Percentiles rank a stretch among this genome's conserved stretches.
Evolutionary conservation across 23 red algal genomes (phyloP).

Genomic region (Gracilaria gracilis): DNA sequence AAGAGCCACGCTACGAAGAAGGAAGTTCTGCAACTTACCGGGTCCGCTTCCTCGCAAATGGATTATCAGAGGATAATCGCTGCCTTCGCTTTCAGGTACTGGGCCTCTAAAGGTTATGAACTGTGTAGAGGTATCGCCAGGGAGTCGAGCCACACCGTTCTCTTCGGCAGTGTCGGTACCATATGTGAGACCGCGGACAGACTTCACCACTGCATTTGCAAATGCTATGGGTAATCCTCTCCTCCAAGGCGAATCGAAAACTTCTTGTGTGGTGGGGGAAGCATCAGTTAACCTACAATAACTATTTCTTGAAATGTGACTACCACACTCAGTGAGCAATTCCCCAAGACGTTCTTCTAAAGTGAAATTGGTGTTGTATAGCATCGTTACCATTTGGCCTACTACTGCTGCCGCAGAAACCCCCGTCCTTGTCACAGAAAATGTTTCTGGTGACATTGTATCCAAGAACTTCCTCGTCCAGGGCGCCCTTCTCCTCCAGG

Average conservation of each 20-base stretch:
- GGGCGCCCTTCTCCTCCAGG: too few relatives aligned
- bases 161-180: conserved; percentile 72
- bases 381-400: conserved; percentile 73
- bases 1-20: background rate
- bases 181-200: conserved; percentile 57
- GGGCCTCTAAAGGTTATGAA: conserved; percentile 78
- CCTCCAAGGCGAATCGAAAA: conserved; percentile 72
- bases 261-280: background rate
- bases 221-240: conserved; percentile 55
- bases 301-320: conserved; percentile 68
- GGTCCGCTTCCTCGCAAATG: conserved; percentile 86
- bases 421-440: conserved; percentile 95
- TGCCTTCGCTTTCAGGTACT: background rate
- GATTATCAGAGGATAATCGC: conserved; percentile 53
- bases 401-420: conserved; percentile 81
- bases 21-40: conserved; percentile 30
- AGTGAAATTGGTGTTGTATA: conserved; percentile 38
- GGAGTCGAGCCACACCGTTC: conserved; percentile 59
- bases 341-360: conserved; percentile 50
- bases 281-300: conserved; percentile 53
- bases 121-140: conserved; percentile 60
- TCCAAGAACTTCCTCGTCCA: conserved; percentile 93
- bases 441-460: conserved; percentile 74
- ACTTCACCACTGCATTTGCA: conserved; percentile 37
- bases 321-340: conserved; percentile 81